Base-by-base conservation (phyloP, 2,329 filamentous ascomycete genomes). In the Ceratocystis huliohia region DNA sequence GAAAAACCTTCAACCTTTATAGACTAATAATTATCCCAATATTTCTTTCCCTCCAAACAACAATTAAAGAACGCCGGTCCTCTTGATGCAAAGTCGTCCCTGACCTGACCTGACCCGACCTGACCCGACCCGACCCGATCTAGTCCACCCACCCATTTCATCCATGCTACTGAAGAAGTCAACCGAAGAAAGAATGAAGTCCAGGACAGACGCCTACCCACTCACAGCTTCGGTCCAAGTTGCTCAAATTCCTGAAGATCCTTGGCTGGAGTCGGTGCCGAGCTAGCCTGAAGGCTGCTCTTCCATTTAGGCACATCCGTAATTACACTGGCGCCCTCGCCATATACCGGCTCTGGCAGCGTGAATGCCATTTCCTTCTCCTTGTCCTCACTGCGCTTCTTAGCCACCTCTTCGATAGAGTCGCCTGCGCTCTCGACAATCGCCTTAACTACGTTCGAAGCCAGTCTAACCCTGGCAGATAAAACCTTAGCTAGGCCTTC, bases 181-280 rank as follows among this genome's bases (percentile, higher is more conserved):
- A 15, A 57, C 17, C 53, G 7, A 30, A 57, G 15, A 30, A 57
- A 28, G 7, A 57, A 50, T 10, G 17, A 20, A 33, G 20, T 7
- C 6, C 10, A 10, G 33, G 13, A 15, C 25, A 57, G 30, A 17
- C 7, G 25, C 22, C 17, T 25, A 20, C 22, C 17, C 13, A 20
- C 22, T 53, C 74, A 93, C 67, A 96, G 80, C 78, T 96, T 96
- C 15, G 89, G 78, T 69, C 89, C 90, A 68, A 87, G 79, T 68
- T 96, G 93, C 74, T 96, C 89, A 75, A 93, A 97, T 72, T 91
- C 88, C 69, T 81, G 87, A 66, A 97, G 75, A 70, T 94, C 88
- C 72, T 83, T 86, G 37, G 89, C 83, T 0, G 92, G 84, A 69
- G 81, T 81, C 1, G 91, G 84, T 0, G 89, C 93, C 25, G 82